Evolutionary conservation across 148 eudicot genomes (phyloP).

Genomic region (Diospyros lotus): DNA sequence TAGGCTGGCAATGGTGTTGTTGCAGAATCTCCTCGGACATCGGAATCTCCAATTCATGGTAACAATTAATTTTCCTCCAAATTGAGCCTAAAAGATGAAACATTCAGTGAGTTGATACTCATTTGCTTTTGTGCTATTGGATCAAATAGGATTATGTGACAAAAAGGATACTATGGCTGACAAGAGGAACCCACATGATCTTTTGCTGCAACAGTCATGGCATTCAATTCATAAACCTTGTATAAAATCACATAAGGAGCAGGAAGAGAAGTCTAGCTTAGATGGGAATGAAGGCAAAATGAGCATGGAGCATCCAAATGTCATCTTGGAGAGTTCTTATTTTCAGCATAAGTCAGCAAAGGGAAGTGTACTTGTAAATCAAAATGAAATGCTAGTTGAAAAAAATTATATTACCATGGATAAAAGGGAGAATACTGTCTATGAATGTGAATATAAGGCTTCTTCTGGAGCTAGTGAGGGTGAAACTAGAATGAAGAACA

Average conservation of each 20-base stretch:
- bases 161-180: conserved; percentile 15
- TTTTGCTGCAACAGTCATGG: conserved; percentile 28
- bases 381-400: conserved; percentile 18
- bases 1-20: conserved; percentile 33
- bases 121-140: neutral
- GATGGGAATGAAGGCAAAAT: conserved; percentile 22
- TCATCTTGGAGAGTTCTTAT: conserved; percentile 54
- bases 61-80: conserved; percentile 13
- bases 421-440: conserved; percentile 5
- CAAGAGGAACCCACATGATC: conserved; percentile 30
- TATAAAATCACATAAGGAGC: conserved; percentile 38
- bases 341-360: conserved; percentile 35
- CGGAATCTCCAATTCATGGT: conserved; percentile 37
- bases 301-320: conserved; percentile 22
- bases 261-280: conserved; percentile 20
- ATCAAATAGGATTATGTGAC: conserved; percentile 14
- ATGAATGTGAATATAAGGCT: conserved; percentile 12
- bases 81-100: neutral
- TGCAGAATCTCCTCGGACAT: conserved; percentile 12
- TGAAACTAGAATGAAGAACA: conserved; percentile 11
- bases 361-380: conserved; percentile 23
- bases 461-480: conserved; percentile 11
- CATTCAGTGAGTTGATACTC: neutral
- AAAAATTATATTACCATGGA: conserved; percentile 8
- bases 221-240: conserved; percentile 55